These are phyloP conservation scores for Penicillium pancosmium DNA, from an alignment of 495 filamentous ascomycete genomes.

Conservation along the genomic window DNA sequence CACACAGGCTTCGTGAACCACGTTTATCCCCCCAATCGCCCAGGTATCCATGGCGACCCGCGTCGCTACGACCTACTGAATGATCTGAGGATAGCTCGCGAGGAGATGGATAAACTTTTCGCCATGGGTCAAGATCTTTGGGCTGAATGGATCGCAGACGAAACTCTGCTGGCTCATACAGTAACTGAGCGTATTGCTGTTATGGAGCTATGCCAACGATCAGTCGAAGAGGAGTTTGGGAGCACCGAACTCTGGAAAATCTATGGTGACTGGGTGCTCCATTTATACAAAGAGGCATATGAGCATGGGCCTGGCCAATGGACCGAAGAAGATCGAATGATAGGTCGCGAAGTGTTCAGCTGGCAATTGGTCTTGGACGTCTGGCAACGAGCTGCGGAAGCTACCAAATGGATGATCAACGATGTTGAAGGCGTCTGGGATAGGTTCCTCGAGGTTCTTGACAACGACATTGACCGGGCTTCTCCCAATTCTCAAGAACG, in stretches of 20 bases:
- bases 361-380: constrained; percentile 74
- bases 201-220: constrained; percentile 81
- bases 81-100: constrained; percentile 64
- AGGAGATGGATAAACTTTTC: constrained; percentile 67
- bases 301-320: constrained; percentile 62
- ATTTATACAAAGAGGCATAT: constrained; percentile 65
- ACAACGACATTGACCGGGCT: constrained; percentile 62
- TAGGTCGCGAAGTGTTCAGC: constrained; percentile 79
- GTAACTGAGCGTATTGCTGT: constrained; percentile 70
- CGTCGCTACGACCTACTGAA: constrained; percentile 59
- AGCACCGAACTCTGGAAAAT: constrained; percentile 86
- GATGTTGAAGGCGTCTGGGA: constrained; percentile 93
- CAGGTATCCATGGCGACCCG: constrained; percentile 48
- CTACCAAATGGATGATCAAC: constrained; percentile 77
- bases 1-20: constrained; percentile 66
- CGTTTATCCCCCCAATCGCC: constrained; percentile 50
- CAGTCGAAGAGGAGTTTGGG: constrained; percentile 77
- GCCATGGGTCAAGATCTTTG: constrained; percentile 68
- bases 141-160: constrained; percentile 67
- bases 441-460: constrained; percentile 64
- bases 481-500: constrained; percentile 52
- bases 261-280: constrained; percentile 85
- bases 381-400: constrained; percentile 76
- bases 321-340: constrained; percentile 73
- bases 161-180: constrained; percentile 60